Evolutionary conservation across 768 basidiomycete species (phyloP).

Genomic region (Lactarius sanguifluus): DNA sequence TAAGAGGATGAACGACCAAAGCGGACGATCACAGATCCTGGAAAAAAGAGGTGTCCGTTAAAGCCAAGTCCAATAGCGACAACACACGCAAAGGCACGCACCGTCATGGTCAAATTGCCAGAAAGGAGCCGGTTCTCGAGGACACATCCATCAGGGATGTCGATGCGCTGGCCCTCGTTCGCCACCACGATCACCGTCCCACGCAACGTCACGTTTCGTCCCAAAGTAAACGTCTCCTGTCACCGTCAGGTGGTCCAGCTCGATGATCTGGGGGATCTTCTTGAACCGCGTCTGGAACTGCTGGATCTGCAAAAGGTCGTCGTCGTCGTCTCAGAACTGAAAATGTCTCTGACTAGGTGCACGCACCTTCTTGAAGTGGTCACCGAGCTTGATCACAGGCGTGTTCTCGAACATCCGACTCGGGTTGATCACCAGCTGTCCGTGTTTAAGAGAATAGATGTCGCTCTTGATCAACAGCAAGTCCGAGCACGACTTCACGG

Average conservation of each 20-base stretch:
- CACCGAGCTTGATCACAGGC: conserved; percentile 96
- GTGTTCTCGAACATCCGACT: conserved; percentile 80
- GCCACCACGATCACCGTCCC: conserved; percentile 89
- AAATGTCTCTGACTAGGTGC: background rate
- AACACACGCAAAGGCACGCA: conserved; percentile 24
- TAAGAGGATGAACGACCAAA: background rate
- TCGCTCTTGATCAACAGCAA: conserved; percentile 88
- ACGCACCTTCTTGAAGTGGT: conserved; percentile 91
- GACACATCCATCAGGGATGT: conserved; percentile 73
- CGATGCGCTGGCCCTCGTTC: conserved; percentile 72
- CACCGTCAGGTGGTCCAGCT: conserved; percentile 93
- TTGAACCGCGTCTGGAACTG: conserved; percentile 95
- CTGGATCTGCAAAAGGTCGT: conserved; percentile 52
- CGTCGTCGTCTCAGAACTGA: background rate
- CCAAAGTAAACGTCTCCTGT: conserved; percentile 91
- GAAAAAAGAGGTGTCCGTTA: background rate
- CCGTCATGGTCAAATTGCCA: conserved; percentile 84
- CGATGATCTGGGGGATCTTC: conserved; percentile 87
- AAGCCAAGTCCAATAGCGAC: too few species aligned
- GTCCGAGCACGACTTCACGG: conserved; percentile 86
- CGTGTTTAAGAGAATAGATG: conserved; percentile 88
- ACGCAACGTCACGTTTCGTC: conserved; percentile 78
- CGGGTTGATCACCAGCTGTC: conserved; percentile 82
- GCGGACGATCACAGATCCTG: conserved; percentile 19
- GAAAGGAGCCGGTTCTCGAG: conserved; percentile 76